Evolutionary conservation across 345 rosid genomes (phyloP), one percentile per base, ranked within the genome.

Genomic region (Populus davidiana): DNA sequence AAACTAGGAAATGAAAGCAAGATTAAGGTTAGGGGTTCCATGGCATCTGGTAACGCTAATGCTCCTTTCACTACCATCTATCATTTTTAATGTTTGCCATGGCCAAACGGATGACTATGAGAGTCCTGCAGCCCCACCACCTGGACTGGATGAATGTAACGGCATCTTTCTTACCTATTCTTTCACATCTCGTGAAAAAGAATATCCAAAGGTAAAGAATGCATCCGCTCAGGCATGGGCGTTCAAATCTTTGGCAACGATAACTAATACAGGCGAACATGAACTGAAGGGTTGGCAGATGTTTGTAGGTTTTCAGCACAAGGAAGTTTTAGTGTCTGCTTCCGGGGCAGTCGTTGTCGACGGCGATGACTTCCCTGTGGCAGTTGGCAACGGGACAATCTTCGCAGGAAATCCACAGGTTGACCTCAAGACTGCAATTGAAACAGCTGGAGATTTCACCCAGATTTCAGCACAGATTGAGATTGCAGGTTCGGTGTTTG

Each of bases 211-310:
- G 41, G 77, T 92, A 2, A 96, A 93, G 82, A 93, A 96, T 70
- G 91, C 85, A 38, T 80, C 89, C 7, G 97, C 97, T 0, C 98
- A 96, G 78, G 82, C 99, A 0, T 96, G 99, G 99, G 89, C 97
- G 38, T 96, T 96, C 73, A 87, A 87, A 74, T 76, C 97, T 29
- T 54, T 75, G 27, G 90, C 94, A 27, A 78, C 88, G 12, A 84
- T 96, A 23, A 70, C 87, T n/a, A 96, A 96, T 67, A 49, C 87
- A 0, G 99, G 93, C 2, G 49, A n/a, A 5, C 91, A 86, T 14
- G 97, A 91, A 80, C 72, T 96, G 0, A 89, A 87, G 70, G 92
- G 88, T 0, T 96, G 99, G 99, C 85, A 87, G 75, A 85, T 91
- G 88, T 87, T 79, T 47, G 61, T 93, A 9, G 96, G 95, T 27